These are phyloP conservation scores for Senna tora DNA, from an alignment of 306 rosid species.

Conservation along the genomic window DNA sequence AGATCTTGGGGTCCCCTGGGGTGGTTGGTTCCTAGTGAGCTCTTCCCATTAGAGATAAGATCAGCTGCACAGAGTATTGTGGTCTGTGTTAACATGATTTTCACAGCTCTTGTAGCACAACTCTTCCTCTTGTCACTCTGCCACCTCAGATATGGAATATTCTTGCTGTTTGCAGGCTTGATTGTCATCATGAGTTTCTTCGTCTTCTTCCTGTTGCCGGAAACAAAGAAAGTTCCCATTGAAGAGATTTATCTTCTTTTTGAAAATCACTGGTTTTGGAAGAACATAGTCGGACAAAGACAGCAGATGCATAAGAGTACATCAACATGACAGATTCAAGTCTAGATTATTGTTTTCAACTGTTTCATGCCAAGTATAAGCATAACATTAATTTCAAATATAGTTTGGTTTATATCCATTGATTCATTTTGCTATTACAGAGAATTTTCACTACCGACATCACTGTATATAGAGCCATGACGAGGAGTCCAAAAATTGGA, in stretches of 20 bases:
- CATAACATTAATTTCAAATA: conserved; percentile 19
- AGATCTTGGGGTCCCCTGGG: conserved; percentile 98
- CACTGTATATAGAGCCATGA: background rate
- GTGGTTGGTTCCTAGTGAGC: conserved; percentile 97
- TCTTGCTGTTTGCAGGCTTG: conserved; percentile 75
- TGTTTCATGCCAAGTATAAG: conserved; percentile 20
- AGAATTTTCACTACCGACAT: background rate
- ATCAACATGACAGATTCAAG: conserved; percentile 21
- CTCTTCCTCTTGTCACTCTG: conserved; percentile 79
- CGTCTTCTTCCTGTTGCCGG: conserved; percentile 85
- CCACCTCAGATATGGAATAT: conserved; percentile 86
- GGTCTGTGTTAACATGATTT: conserved; percentile 88
- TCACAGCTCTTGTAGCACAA: conserved; percentile 92
- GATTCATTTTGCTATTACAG: background rate
- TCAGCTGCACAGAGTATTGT: conserved; percentile 96
- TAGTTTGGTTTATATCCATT: background rate
- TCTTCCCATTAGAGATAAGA: conserved; percentile 90
- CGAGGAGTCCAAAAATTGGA: background rate
- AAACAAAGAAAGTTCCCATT: conserved; percentile 91
- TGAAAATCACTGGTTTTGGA: conserved; percentile 91
- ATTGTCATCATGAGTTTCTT: conserved; percentile 76
- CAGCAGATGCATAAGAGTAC: conserved; percentile 36
- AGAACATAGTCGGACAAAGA: conserved; percentile 48
- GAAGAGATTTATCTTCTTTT: conserved; percentile 89
- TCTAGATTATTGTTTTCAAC: conserved; percentile 17